phyloP scores from a whole-genome alignment of 1,139 yeast species.

The Oligophagozyma castellii region DNA sequence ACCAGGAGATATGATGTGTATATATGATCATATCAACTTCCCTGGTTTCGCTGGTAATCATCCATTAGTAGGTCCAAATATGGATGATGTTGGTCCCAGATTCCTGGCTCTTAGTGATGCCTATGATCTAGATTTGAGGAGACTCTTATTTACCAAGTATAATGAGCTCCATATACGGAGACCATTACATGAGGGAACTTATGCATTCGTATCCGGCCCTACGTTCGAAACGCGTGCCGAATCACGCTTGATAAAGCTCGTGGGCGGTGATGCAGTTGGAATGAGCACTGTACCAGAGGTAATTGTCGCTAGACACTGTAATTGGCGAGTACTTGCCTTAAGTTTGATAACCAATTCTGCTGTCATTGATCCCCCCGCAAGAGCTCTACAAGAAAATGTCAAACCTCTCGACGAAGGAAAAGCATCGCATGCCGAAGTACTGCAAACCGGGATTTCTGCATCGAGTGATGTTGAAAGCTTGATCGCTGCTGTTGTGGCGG shows the following conservation, averaged over 20 bases:
- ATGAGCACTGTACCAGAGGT: conserved; percentile 98
- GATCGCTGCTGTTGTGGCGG: conserved; percentile 49
- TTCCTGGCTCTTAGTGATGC: conserved; percentile 86
- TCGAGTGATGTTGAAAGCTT: conserved; percentile 65
- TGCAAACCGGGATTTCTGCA: conserved; percentile 70
- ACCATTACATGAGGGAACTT: conserved; percentile 71
- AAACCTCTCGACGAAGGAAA: conserved; percentile 53
- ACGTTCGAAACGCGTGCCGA: conserved; percentile 92
- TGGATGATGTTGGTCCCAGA: conserved; percentile 69
- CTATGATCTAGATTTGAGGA: conserved; percentile 61
- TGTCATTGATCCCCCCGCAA: conserved; percentile 61
- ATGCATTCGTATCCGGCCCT: conserved; percentile 82
- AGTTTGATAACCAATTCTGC: conserved; percentile 80
- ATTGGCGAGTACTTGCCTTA: conserved; percentile 67
- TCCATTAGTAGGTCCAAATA: conserved; percentile 80
- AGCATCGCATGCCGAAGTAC: conserved; percentile 83
- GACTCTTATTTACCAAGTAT: conserved; percentile 40
- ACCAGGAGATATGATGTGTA: conserved; percentile 85
- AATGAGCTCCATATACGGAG: conserved; percentile 40
- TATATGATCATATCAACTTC: conserved; percentile 75
- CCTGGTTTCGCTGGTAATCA: conserved; percentile 87
- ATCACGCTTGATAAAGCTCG: conserved; percentile 50
- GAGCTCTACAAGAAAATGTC: conserved; percentile 47
- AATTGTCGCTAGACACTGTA: conserved; percentile 80
- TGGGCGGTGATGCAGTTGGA: conserved; percentile 94